Conservation (phyloP, 257 asterid species). For the Solanum neorickii region DNA sequence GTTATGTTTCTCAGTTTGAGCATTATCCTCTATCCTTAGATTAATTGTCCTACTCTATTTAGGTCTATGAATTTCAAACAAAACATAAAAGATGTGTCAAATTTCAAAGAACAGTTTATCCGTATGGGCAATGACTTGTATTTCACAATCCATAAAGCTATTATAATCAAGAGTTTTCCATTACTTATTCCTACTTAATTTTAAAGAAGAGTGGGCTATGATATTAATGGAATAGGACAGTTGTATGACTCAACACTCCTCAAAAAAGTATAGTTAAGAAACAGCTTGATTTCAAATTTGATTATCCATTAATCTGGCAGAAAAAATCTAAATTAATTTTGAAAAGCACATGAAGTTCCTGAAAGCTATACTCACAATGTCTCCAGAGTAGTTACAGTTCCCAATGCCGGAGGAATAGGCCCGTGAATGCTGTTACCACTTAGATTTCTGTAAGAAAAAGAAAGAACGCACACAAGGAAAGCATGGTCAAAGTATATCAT, state of each 20-base stretch:
- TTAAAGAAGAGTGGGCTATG: background rate
- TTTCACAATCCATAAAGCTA: background rate
- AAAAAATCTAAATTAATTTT: background rate
- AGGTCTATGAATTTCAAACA: background rate
- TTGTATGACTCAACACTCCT: background rate
- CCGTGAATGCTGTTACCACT: conserved; percentile 87
- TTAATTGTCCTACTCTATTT: background rate
- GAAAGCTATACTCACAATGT: conserved; percentile 45
- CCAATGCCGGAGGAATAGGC: conserved; percentile 70
- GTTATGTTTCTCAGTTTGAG: background rate
- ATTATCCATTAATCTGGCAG: background rate
- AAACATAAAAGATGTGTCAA: background rate
- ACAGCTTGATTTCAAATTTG: background rate
- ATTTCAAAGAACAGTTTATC: background rate
- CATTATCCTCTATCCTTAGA: background rate
- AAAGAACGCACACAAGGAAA: background rate
- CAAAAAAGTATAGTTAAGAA: background rate
- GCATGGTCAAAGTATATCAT: background rate
- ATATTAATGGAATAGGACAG: background rate
- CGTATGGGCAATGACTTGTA: background rate
- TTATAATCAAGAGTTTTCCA: background rate
- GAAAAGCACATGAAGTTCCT: background rate
- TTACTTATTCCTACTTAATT: background rate
- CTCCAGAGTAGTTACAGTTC: conserved; percentile 51
- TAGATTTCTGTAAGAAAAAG: conserved; percentile 56